Evolutionary conservation across 495 filamentous ascomycete species (phyloP).

Genomic region (Talaromyces nanjingensis): DNA sequence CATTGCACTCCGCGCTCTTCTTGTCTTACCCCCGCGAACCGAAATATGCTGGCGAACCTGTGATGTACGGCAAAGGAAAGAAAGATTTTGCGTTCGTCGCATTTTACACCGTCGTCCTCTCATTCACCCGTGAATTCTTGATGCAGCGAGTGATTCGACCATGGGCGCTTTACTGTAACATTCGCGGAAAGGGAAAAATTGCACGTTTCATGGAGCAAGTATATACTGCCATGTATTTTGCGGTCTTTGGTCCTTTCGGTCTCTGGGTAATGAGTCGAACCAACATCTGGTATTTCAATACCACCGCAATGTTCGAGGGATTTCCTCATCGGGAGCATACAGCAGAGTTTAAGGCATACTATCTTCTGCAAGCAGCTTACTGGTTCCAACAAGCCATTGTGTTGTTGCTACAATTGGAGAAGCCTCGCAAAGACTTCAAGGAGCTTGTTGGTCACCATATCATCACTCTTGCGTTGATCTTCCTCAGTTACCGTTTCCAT

Average conservation of each 20-base stretch:
- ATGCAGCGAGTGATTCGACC: constrained; percentile 91
- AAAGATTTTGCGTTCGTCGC: constrained; percentile 81
- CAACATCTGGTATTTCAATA: constrained; percentile 98
- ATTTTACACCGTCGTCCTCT: constrained; percentile 85
- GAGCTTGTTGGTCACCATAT: constrained; percentile 94
- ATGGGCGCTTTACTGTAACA: constrained; percentile 60
- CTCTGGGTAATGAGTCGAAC: constrained; percentile 88
- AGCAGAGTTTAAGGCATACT: constrained; percentile 90
- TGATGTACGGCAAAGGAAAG: constrained; percentile 84
- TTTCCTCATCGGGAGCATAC: constrained; percentile 87
- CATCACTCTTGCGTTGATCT: constrained; percentile 83
- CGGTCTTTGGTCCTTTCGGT: constrained; percentile 74
- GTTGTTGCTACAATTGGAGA: constrained; percentile 81
- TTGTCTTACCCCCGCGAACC: constrained; percentile 77
- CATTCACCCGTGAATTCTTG: constrained; percentile 91
- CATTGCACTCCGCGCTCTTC: constrained; percentile 81
- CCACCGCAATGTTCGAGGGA: constrained; percentile 78
- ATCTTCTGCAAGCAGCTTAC: constrained; percentile 90
- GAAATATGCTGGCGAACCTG: constrained; percentile 42
- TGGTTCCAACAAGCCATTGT: constrained; percentile 96
- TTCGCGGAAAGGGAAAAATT: constrained; percentile 71
- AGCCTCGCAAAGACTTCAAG: constrained; percentile 92
- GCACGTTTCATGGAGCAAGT: constrained; percentile 95
- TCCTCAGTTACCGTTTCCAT: constrained; percentile 89
- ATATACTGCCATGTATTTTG: constrained; percentile 96